Base-by-base conservation (phyloP, 2,329 filamentous ascomycete genomes). In the Arthroderma sp. region DNA sequence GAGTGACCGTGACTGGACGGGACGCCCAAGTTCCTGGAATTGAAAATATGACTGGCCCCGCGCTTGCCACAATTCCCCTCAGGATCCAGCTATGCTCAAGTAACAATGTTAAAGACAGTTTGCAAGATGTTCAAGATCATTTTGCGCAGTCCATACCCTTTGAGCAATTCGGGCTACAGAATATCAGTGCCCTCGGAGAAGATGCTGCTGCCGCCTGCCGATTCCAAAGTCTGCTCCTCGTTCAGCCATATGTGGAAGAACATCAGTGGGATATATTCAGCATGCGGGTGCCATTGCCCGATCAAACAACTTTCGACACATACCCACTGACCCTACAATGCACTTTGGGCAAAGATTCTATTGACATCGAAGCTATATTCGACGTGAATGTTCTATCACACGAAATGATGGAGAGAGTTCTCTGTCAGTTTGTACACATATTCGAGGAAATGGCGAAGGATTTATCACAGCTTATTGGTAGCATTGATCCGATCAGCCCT, bases 141-240 rank as follows among this genome's bases (percentile, higher is more conserved):
- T 77, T 75, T 0, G 70, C 79, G 0, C 68, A 73, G 4, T 75
- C 79, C 55, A 81, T 83, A 76, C 81, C 81, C 62, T 80, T 78
- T 23, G 77, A 78, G 49, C 77, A 76, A 1, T 75, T 82, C 9
- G 70, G 72, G 3, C 70, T 73, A 35, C 62, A 67, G 0, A 73
- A 75, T 9, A 81, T 83, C 74, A 47, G 79, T 59, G 69, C 71
- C 28, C 66, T 82, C 15, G 79, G 77, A 60, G 68, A 74, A 1
- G 70, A 74, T 58, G 66, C 69, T 5, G 65, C 67, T 11, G 62
- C 66, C 4, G 73, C 72, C n/a, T 75, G 70, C 59, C 65, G 71
- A 17, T 73, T 76, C 58, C 67, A 71, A 35, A 75, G 68, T 55
- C 61, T 74, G 51, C 64, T 76, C 5, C 69, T 68, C 1, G 69